Percentiles rank a stretch among this genome's conserved stretches.
phyloP scores from a whole-genome alignment of 148 eudicot species.

The Drosera capensis region DNA sequence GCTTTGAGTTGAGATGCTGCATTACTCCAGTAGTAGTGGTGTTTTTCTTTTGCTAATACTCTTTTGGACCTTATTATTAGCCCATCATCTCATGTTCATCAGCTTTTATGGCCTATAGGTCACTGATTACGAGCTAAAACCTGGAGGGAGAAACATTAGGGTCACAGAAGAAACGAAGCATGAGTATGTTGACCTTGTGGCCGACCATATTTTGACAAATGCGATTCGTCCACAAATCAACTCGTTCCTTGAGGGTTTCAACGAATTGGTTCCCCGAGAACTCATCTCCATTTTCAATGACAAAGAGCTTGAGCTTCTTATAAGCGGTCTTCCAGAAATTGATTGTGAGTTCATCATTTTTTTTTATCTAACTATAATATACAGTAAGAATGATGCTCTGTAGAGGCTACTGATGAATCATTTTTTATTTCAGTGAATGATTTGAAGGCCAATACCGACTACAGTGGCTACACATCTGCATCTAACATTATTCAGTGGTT shows the following conservation, averaged over 20 bases:
- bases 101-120: slow-evolving; percentile 28
- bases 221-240: slow-evolving; percentile 98
- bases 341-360: slow-evolving; percentile 31
- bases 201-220: slow-evolving; percentile 90
- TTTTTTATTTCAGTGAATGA: slow-evolving; percentile 62
- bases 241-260: slow-evolving; percentile 89
- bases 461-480: slow-evolving; percentile 72
- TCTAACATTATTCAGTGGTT: slow-evolving; percentile 87
- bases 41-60: background rate
- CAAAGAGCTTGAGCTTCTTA: slow-evolving; percentile 93
- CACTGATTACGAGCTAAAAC: slow-evolving; percentile 93
- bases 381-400: background rate
- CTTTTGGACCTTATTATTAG: background rate
- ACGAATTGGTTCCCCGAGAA: slow-evolving; percentile 73
- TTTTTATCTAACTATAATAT: slow-evolving; percentile 1
- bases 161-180: slow-evolving; percentile 98
- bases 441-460: slow-evolving; percentile 88
- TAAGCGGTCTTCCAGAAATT: slow-evolving; percentile 98
- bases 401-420: slow-evolving; percentile 4
- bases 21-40: background rate
- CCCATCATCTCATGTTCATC: background rate
- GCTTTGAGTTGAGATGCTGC: background rate
- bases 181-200: slow-evolving; percentile 95
- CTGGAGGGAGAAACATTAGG: slow-evolving; percentile 91
- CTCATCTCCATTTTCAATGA: slow-evolving; percentile 89